Evolutionary conservation across 139 green algal species (phyloP).

Genomic region (Volvox africanus): DNA sequence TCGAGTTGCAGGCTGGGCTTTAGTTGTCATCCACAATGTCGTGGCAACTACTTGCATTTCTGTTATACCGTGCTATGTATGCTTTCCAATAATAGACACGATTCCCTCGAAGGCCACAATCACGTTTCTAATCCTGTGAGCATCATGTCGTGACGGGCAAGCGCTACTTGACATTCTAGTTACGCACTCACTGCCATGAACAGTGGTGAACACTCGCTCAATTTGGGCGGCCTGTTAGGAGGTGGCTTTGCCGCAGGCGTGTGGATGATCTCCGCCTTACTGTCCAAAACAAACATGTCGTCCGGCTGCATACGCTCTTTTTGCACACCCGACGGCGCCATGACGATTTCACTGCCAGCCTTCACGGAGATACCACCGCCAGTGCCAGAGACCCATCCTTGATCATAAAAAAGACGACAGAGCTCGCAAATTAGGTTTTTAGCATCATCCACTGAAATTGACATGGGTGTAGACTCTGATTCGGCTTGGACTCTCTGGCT

Average conservation of each 20-base stretch:
- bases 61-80: too few species aligned
- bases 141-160: too few species aligned
- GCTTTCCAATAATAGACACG: too few species aligned
- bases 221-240: constrained; percentile 88
- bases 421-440: constrained; percentile 89
- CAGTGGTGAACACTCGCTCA: constrained; percentile 92
- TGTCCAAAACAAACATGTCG: constrained; percentile 96
- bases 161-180: too few species aligned
- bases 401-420: constrained; percentile 84
- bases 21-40: too few species aligned
- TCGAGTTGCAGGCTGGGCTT: too few species aligned
- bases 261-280: constrained; percentile 75
- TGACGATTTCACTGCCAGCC: constrained; percentile 78
- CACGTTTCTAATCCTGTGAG: too few species aligned
- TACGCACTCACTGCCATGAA: constrained; percentile 85
- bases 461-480: constrained; percentile 28
- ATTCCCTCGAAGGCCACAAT: too few species aligned
- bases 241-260: constrained; percentile 74
- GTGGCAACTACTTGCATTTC: too few species aligned
- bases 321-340: constrained; percentile 92
- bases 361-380: constrained; percentile 92
- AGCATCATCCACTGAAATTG: constrained; percentile 72
- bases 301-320: constrained; percentile 95
- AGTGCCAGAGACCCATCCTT: constrained; percentile 89
- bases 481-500: too few species aligned